Percentiles rank a stretch among this genome's conserved stretches.
phyloP scores from a whole-genome alignment of 306 rosid species.

The Trifolium pratense region DNA sequence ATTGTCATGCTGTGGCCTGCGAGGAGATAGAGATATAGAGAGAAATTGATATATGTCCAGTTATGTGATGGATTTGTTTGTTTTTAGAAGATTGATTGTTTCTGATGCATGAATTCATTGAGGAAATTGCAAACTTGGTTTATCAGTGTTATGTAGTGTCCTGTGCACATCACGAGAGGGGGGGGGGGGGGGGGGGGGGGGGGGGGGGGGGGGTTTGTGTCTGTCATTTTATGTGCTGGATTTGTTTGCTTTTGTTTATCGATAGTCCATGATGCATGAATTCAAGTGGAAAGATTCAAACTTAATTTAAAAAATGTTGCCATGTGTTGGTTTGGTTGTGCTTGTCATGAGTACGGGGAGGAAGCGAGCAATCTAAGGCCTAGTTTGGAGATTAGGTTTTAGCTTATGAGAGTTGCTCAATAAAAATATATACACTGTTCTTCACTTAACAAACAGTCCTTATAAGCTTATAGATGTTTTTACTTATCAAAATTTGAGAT shows the following conservation, averaged over 20 bases:
- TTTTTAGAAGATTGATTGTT: slow-evolving; percentile 11
- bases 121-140: neutral
- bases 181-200: neutral
- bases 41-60: neutral
- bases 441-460: neutral
- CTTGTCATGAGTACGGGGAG: neutral
- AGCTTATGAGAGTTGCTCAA: neutral
- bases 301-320: slow-evolving; percentile 1
- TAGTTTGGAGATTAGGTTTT: slow-evolving; percentile 1
- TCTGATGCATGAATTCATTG: slow-evolving; percentile 4
- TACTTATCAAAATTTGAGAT: neutral
- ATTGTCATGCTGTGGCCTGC: neutral
- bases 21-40: neutral
- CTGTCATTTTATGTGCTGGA: slow-evolving; percentile 3
- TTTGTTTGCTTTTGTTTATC: slow-evolving; percentile 22
- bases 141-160: slow-evolving; percentile 1
- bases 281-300: slow-evolving; percentile 13
- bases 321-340: slow-evolving; percentile 3
- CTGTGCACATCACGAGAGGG: neutral
- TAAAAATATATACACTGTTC: neutral
- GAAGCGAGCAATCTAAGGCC: neutral
- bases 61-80: slow-evolving; percentile 15
- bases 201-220: neutral
- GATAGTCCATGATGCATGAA: slow-evolving; percentile 5
- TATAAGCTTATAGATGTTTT: neutral